A percentile compares a stretch with the other conserved stretches of the same genome.
Conservation (phyloP, 495 filamentous ascomycete species). For the Tuber borchii region DNA sequence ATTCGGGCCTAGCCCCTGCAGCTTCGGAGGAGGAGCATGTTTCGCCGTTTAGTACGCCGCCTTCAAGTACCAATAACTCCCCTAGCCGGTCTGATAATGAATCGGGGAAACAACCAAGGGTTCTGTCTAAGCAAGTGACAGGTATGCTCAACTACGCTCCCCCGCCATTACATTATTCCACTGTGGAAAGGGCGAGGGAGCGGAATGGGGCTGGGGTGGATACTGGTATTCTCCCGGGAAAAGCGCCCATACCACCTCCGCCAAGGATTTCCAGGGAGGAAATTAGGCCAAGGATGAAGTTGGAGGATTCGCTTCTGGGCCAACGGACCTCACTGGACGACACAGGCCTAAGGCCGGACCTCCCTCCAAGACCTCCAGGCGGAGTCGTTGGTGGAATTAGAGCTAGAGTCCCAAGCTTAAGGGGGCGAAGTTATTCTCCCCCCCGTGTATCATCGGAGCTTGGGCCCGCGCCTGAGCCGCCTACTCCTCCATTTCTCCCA, state of each 20-base stretch:
- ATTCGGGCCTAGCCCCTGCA: constrained; percentile 26
- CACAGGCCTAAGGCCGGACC: constrained; percentile 34
- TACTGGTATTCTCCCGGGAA: constrained; percentile 7
- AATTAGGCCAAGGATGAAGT: constrained; percentile 30
- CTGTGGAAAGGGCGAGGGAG: constrained; percentile 23
- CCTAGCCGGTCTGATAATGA: constrained; percentile 40
- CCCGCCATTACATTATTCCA: constrained; percentile 44
- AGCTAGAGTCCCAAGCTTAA: constrained; percentile 33
- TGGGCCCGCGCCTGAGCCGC: constrained; percentile 11
- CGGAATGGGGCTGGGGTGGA: constrained; percentile 22
- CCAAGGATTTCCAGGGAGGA: constrained; percentile 38
- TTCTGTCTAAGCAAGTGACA: constrained; percentile 43
- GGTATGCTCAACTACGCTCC: constrained; percentile 45
- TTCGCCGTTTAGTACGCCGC: constrained; percentile 88
- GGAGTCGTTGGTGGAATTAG: constrained; percentile 26
- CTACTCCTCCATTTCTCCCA: constrained; percentile 28
- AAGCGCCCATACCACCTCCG: constrained; percentile 30
- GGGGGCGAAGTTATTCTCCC: constrained; percentile 41
- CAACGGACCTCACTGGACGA: constrained; percentile 38
- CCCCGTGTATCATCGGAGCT: constrained; percentile 17
- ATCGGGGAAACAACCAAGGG: constrained; percentile 15
- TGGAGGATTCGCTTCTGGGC: constrained; percentile 36
- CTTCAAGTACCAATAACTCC: constrained; percentile 63
- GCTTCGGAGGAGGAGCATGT: constrained; percentile 49
- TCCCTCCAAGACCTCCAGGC: constrained; percentile 33